Evolutionary conservation across 495 filamentous ascomycete genomes (phyloP), one percentile per base, ranked within the genome.

Genomic region (Schizothecium vesticola): DNA sequence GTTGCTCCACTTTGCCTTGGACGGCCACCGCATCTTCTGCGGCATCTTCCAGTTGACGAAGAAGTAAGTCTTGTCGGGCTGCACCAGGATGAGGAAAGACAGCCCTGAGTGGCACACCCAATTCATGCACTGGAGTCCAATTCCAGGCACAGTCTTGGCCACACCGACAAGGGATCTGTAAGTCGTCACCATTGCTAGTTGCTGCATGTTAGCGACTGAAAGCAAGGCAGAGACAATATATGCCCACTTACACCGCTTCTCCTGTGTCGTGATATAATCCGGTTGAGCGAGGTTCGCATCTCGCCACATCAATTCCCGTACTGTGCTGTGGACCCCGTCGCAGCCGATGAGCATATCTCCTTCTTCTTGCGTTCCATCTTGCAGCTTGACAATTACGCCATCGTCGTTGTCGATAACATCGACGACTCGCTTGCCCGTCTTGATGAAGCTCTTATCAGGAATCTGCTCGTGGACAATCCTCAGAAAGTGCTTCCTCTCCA

Each of bases 11-110:
- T 55, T 28, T 12, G 26, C 56, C 2, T 25, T 58, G 43, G 36
- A 69, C 81, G n/a, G 74, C n/a, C n/a, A n/a, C n/a, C n/a, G n/a
- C n/a, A n/a, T n/a, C n/a, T n/a, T n/a, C 72, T 66, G 81, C 69
- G 70, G 66, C 58, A 73, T 25, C 26, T 58, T 29, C 55, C 67
- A 66, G 22, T 62, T 64, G 22, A 72, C 61, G 66, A 73, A 72
- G 66, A 68, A 72, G 66, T 26, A 73, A 33, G 29, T 61, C 9
- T 55, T 25, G 26, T 61, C 22, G 22, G 59, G 59, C 23, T 61
- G 59, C 8, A 24, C 59, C 22, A 61, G 59, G 8, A 61, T 28
- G 22, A 61, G 26, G 19, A 25, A 28, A 5, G 59, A 61, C 8
- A 25, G 19, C 7, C 59, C 59, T 3, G 21, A 7, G 23, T 61